Evolutionary conservation across 805 yeast genomes (phyloP), one percentile per base, ranked within the genome.

Genomic region (Yamadazyma scolyti): DNA sequence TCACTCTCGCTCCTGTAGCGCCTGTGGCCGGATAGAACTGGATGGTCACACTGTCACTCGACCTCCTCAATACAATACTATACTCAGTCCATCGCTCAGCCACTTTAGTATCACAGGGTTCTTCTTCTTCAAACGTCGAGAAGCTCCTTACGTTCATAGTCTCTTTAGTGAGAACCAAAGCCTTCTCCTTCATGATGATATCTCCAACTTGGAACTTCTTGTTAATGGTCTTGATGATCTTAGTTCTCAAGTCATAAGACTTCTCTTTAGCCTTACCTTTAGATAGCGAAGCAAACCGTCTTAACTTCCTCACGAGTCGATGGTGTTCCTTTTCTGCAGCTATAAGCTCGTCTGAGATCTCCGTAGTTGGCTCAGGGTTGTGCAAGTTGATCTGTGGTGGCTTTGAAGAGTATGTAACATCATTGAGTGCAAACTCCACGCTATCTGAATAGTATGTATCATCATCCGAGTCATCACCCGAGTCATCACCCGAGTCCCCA

Each of bases 41-140:
- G n/a, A n/a, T n/a, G n/a, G n/a, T n/a, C n/a, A n/a, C n/a, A n/a
- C n/a, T n/a, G n/a, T n/a, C n/a, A n/a, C n/a, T n/a, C n/a, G n/a
- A 76, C n/a, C 74, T 70, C 37, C 90, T 61, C 1, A 82, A 79
- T 2, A 83, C 86, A 2, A 83, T 81, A 16, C 77, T 60, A 48
- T 78, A 85, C 50, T 89, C 96, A 38, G 71, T 75, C 93, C 96
- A 87, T 28, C 87, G 58, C 35, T 84, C 89, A 7, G 67, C 39
- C 1, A 83, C 68, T 31, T 81, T 57, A 1, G 84, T 65, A 23
- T 75, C 75, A 16, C 66, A 62, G 1, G 68, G 59, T 34, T 75
- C 78, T 7, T 56, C 49, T 37, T 79, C 86, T 9, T 69, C 63
- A 36, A 71, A 68, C 3, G 31, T 23, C n/a, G 28, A 21, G 9